These are phyloP conservation scores for Phytopythium litorale DNA, from an alignment of 352 stramenopile genomes.

Conservation along the genomic window DNA sequence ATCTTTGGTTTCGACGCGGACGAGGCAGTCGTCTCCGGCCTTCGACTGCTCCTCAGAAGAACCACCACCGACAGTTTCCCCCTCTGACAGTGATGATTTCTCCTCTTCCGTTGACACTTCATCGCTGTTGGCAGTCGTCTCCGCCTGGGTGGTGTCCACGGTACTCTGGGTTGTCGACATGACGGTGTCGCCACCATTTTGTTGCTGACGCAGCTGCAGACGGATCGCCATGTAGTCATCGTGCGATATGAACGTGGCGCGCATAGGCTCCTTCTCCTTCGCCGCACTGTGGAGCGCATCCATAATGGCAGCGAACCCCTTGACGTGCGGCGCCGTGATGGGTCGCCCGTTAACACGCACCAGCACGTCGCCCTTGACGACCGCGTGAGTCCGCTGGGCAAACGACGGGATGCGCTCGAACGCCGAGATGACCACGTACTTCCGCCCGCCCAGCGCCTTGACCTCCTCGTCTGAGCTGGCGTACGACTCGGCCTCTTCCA, in stretches of 20 bases:
- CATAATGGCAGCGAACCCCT: constrained; percentile 62
- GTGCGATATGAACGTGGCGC: constrained; percentile 45
- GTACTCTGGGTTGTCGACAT: not conserved
- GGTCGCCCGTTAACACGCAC: constrained; percentile 52
- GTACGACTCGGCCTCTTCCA: constrained; percentile 44
- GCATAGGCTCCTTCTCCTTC: constrained; percentile 50
- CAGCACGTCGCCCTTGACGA: constrained; percentile 63
- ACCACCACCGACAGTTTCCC: constrained; percentile 8
- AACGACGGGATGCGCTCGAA: constrained; percentile 72
- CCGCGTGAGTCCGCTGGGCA: constrained; percentile 58
- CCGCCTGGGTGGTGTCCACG: not conserved
- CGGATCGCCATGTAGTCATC: constrained; percentile 51
- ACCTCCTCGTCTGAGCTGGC: constrained; percentile 40
- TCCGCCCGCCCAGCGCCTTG: constrained; percentile 34
- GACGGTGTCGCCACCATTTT: constrained; percentile 6
- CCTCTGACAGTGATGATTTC: constrained; percentile 10
- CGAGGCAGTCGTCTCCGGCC: constrained; percentile 13
- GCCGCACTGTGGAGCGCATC: constrained; percentile 41
- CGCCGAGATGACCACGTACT: constrained; percentile 63
- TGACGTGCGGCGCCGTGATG: constrained; percentile 43
- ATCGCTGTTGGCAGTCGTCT: not conserved
- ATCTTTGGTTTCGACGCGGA: constrained; percentile 30
- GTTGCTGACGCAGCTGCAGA: constrained; percentile 16
- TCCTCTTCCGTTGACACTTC: constrained; percentile 7
- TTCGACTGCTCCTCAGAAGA: not conserved